phyloP scores from a whole-genome alignment of 2,329 filamentous ascomycete genomes.

The Rutstroemia sp. region DNA sequence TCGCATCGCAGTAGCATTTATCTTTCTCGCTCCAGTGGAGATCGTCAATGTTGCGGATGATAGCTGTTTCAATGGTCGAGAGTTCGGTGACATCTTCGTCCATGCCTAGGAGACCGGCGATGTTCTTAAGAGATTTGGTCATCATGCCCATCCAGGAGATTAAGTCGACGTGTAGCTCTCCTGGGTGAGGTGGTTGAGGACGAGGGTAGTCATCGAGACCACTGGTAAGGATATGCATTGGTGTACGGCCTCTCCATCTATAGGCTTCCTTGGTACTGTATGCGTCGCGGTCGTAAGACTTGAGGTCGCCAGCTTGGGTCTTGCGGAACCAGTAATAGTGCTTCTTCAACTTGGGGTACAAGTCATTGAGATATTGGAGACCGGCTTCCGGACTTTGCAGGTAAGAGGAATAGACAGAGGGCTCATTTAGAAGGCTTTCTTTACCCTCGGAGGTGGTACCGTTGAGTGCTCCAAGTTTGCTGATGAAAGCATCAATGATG shows the following conservation, averaged over 20 bases:
- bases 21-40: slow-evolving; percentile 83
- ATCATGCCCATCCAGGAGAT: slow-evolving; percentile 98
- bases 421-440: slow-evolving; percentile 37
- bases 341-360: slow-evolving; percentile 81
- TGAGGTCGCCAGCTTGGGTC: slow-evolving; percentile 85
- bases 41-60: slow-evolving; percentile 80
- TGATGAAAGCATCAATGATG: slow-evolving; percentile 75
- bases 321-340: slow-evolving; percentile 94
- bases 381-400: slow-evolving; percentile 61
- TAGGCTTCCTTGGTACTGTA: slow-evolving; percentile 90
- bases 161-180: slow-evolving; percentile 90
- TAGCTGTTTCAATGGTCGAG: slow-evolving; percentile 63
- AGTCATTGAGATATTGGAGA: slow-evolving; percentile 61
- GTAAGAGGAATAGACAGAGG: slow-evolving; percentile 53
- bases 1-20: slow-evolving; percentile 87
- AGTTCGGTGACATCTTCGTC: slow-evolving; percentile 70
- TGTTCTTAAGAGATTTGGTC: slow-evolving; percentile 74
- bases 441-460: slow-evolving; percentile 37
- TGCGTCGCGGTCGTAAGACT: slow-evolving; percentile 81
- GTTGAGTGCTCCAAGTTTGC: slow-evolving; percentile 58
- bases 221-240: slow-evolving; percentile 81
- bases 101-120: slow-evolving; percentile 69
- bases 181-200: slow-evolving; percentile 86
- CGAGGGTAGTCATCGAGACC: slow-evolving; percentile 96
- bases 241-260: slow-evolving; percentile 86